Evolutionary conservation across 371 early-diverging fungal species (phyloP), one percentile per base, ranked within the genome.

Genomic region (Thermomucor indicae-seudaticae): DNA sequence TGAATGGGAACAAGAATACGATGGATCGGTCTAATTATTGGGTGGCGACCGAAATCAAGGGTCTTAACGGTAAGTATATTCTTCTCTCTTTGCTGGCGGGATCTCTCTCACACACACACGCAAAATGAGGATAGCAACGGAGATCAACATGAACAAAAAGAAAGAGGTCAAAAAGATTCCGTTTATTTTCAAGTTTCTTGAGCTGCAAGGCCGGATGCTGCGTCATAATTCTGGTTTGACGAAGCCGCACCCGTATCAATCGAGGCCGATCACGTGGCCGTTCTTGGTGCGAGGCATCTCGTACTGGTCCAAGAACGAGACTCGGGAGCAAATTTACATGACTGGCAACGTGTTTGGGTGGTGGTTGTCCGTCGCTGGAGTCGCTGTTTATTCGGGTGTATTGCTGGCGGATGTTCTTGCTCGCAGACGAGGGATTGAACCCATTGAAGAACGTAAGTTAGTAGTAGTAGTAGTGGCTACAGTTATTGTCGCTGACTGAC

Each of bases 281-380:
- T 82, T 96, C 50, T 79, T 95, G 39, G 54, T 75, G 22, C 88
- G 92, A 34, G 98, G 98, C 25, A 89, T 96, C 17, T 92, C 92
- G 6, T 97, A 93, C 75, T 97, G 98, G 98, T 92, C 86, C 2
- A 72, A 84, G 37, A 65, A 75, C 31, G 64, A 58, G 2, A 78
- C 75, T 4, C 75, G 77, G 20, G 66, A 78, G 47, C 97, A 97
- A 64, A 95, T 99, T 52, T 99, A 99, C 64, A 75, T 99, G 66
- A 70, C 99, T 31, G 98, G 97, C 11, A 99, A 99, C 74, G 90
- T 99, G 0, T 53, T 93, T 43, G 85, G 90, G 6, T 99, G 97
- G 96, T 98, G 94, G 85, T 39, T 88, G 7, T 70, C 75, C 52
- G 48, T 82, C 57, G 58, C 70, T 29, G 57, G 78, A 52, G 43